Evolutionary conservation across 331 rosid genomes (phyloP), one percentile per base, ranked within the genome.

Genomic region (Quercus tomentella): DNA sequence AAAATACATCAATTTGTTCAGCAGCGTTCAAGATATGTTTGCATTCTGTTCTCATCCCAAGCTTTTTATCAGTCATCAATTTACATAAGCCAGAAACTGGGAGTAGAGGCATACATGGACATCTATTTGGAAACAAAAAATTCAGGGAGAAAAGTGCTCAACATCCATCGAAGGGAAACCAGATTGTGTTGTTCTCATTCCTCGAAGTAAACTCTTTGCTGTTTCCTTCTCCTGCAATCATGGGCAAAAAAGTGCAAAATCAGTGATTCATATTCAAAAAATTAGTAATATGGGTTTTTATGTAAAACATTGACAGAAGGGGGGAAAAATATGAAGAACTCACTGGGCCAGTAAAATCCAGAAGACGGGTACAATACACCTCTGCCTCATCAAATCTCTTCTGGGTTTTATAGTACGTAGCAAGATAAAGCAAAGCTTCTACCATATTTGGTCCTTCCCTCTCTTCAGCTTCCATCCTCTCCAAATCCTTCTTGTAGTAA

Each of bases 401-500:
- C 78, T 80, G 86, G 6, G 74, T 43, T 74, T 81, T 88, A 81
- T 84, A 89, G 80, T 90, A 89, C 16, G 56, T 85, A 57, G 94
- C 98, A 83, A 94, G 98, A 84, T 81, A 94, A 35, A 88, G 82
- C 35, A 92, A 84, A 55, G 97, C 91, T 77, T 94, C 98, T 73
- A 92, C 97, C 94, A 90, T 94, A 84, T 88, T 92, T 56, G 98
- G 97, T 76, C 94, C 97, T 77, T 94, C 98, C 84, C 97, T 90
- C 77, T 94, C 97, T 90, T 94, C 98, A 43, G 78, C 84, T 82
- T 92, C 94, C 98, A 92, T 94, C 76, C 98, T 90, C 79, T 94
- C 98, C 79, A 94, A 83, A 87, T 94, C 98, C 85, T 88, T 90
- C 82, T 83, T 87, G 91, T 88, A 92, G 87, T 89, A 94, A 88